Base-by-base conservation (phyloP, 305 asterid genomes). In the Rubia tinctorum region DNA sequence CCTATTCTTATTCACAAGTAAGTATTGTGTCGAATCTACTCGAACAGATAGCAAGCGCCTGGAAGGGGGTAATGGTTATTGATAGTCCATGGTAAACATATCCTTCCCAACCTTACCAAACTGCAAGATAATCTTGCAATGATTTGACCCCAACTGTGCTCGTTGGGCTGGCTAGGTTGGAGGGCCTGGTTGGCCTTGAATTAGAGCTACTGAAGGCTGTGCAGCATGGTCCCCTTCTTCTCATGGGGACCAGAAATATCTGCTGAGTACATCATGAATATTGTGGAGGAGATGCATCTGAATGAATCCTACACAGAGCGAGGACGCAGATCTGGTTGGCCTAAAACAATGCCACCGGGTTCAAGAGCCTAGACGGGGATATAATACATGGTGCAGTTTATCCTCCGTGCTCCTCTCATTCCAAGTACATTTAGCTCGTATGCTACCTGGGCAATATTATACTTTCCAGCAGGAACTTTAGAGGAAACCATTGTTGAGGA, bases 51-150 rank as follows among this genome's bases (percentile, higher is more conserved):
- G 82, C 84, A 37, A 81, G 77, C 34, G 84, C 84, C 75, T 81
- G 84, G 68, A 81, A 81, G 37, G 84, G 60, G 84, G 74, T 64
- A 81, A 75, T 25, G 84, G 84, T 40, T 81, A 81, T 27, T 73
- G 82, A 67, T 81, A 81, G 74, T 81, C 84, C 84, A 81, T 81
- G n/a, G 84, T 81, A 72, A 81, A 81, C 77, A 81, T 71, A 75
- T 81, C 80, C 59, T 81, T 81, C 12, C 82, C 81, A 9, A 81
- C 82, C 75, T 81, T 81, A 66, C 84, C 84, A 53, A 81, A 81
- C 72, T 81, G 85, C 73, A 81, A 76, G 49, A 81, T 81, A 44
- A 81, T 69, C 71, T 81, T 81, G 69, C 78, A 82, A 13, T 75
- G 80, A 61, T 81, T 82, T 14, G 80, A 66, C 34, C 76, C 63